Evolutionary conservation across 345 rosid species (phyloP), one percentile per base, ranked within the genome.

Genomic region (Bretschneidera sinensis): DNA sequence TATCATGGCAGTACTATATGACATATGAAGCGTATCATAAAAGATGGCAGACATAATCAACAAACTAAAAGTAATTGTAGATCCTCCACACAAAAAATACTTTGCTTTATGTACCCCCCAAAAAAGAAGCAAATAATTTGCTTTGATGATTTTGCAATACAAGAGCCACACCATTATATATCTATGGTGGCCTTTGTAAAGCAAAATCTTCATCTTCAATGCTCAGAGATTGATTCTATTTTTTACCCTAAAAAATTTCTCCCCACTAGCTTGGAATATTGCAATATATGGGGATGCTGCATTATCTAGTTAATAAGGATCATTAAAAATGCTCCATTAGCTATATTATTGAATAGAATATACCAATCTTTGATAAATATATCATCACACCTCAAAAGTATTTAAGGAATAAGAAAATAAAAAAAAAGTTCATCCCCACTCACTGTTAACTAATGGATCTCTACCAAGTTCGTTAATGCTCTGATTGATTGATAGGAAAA

Each of bases 271-370:
- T n/a, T 61, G 55, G 65, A 67, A 25, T 66, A n/a, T n/a, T n/a
- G 70, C 70, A 57, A 56, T n/a, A n/a, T n/a, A n/a, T 45, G 58
- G 16, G 54, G 71, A 74, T 70, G 71, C 74, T 68, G 62, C 64
- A 68, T 70, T 60, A 64, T 70, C 62, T 60, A 39, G 55, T 59
- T 51, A 11, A 16, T 0, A 59, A 70, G 73, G 68, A 64, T 49
- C 70, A 70, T 52, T 48, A 1, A 6, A 73, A 64, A 57, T 71
- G 57, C 71, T 70, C 71, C 48, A 68, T 61, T 71, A 56, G n/a
- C 21, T 60, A 33, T n/a, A n/a, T n/a, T n/a, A n/a, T n/a, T n/a
- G 7, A 17, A 31, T 2, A 57, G 71, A 71, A 64, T 71, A 76
- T 54, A 61, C 52, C 45, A 39, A 18, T 54, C 10, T 21, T 28